Evolutionary conservation across 768 basidiomycete genomes (phyloP), one percentile per base, ranked within the genome.

Genomic region (Rhizopogon salebrosus): DNA sequence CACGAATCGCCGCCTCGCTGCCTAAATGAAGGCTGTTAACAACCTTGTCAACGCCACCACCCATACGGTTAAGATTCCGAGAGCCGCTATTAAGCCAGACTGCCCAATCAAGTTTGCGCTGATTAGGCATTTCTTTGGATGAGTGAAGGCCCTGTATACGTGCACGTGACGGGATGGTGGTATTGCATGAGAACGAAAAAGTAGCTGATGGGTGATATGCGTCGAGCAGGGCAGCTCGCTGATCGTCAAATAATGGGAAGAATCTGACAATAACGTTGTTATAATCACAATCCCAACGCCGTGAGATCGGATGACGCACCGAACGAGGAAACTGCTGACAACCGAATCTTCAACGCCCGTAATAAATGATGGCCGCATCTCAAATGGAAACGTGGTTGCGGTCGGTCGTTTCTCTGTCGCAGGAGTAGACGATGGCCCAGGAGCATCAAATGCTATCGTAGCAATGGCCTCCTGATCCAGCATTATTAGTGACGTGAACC

Each of bases 171-270:
- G 91, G 91, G 55, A 95, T 88, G 6, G 80, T 65, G 1, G 94
- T 95, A 65, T 94, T 95, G 60, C 83, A 82, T 18, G 87, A 88
- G 65, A 86, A 89, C 1, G 94, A 97, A 66, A 98, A 94, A 7
- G 93, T 95, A n/a, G 95, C 89, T 10, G 80, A 72, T 1, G 89
- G 83, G 54, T 89, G 82, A 65, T 98, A 99, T 18, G 79, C 91
- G 41, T 85, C 75, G 14, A 80, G 62, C 6, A 98, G 77, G 0
- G 75, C 70, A 0, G 77, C 69, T 16, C 95, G 84, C 57, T 89
- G 82, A 18, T 72, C 77, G 66, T 99, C 97, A 67, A 90, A 95
- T 2, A 83, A 66, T 8, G 85, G 81, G 72, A 98, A 94, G 70
- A 87, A 97, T 45, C 92, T 95, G 55, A 10, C 36, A 7, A 37